Conservation (phyloP, 257 asterid species). For the Fraxinus pennsylvanica region DNA sequence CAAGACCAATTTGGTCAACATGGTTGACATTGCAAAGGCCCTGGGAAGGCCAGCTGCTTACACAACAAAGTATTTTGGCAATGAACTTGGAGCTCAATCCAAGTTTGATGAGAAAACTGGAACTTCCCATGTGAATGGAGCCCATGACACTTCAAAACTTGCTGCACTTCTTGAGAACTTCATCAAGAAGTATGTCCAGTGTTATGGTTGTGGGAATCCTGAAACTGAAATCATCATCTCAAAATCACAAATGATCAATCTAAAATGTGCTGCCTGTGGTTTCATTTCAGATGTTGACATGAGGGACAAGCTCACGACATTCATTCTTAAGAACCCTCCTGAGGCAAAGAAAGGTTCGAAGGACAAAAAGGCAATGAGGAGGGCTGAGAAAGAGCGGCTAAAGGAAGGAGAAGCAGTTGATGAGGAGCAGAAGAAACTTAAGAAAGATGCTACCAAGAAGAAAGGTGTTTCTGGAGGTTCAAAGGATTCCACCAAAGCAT, state of each 20-base stretch:
- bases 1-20: conserved; percentile 78
- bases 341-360: conserved; percentile 70
- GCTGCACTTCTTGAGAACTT: conserved; percentile 79
- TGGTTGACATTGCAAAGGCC: conserved; percentile 92
- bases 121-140: conserved; percentile 78
- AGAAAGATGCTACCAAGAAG: conserved; percentile 63
- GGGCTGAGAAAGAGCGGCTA: conserved; percentile 80
- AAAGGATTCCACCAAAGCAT: conserved; percentile 23
- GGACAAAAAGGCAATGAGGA: conserved; percentile 78
- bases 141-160: conserved; percentile 77
- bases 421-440: conserved; percentile 66
- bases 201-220: conserved; percentile 81
- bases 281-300: conserved; percentile 75
- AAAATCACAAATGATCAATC: conserved; percentile 65
- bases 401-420: conserved; percentile 85
- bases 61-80: conserved; percentile 79
- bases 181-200: conserved; percentile 80
- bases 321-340: conserved; percentile 72
- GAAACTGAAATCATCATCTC: conserved; percentile 73
- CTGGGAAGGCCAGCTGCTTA: conserved; percentile 73
- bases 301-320: conserved; percentile 86
- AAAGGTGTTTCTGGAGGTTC: conserved; percentile 29
- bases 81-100: conserved; percentile 84
- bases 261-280: conserved; percentile 83
- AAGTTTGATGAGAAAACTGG: conserved; percentile 86